Evolutionary conservation across 2,329 filamentous ascomycete species (phyloP).

Genomic region (Ascochyta lentis): DNA sequence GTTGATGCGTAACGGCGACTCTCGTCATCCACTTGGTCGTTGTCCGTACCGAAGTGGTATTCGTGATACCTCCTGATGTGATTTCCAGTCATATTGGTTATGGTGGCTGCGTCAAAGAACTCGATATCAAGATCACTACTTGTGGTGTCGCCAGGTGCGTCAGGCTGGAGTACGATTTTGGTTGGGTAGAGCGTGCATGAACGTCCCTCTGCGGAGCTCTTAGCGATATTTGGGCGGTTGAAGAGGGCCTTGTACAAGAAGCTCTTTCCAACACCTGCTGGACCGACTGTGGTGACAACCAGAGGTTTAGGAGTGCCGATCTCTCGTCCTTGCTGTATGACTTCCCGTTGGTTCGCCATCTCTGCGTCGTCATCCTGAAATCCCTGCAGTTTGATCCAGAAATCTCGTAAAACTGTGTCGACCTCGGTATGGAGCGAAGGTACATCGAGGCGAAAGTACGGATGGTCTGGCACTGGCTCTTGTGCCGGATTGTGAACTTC

Average conservation of each 20-base stretch:
- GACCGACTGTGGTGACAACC: conserved; percentile 9
- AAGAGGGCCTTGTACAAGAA: conserved; percentile 15
- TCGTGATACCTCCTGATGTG: conserved; percentile 10
- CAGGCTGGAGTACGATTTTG: neutral
- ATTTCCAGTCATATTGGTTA: conserved; percentile 3
- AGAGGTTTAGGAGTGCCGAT: conserved; percentile 6
- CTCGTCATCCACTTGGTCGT: conserved; percentile 4
- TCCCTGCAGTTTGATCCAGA: conserved; percentile 5
- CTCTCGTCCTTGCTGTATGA: conserved; percentile 5
- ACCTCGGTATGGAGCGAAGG: neutral
- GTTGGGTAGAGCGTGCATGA: conserved; percentile 15
- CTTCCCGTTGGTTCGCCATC: conserved; percentile 9
- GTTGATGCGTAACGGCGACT: conserved; percentile 5
- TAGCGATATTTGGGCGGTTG: conserved; percentile 11
- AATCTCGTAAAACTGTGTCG: conserved; percentile 1
- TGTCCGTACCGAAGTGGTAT: conserved; percentile 1
- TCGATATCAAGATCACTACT: conserved; percentile 9
- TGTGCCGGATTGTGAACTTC: neutral
- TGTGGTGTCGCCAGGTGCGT: neutral
- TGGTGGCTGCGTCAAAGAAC: neutral
- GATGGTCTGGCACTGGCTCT: conserved; percentile 3
- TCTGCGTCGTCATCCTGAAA: conserved; percentile 11
- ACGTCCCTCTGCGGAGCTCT: conserved; percentile 13
- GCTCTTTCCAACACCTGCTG: conserved; percentile 13
- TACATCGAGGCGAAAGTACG: conserved; percentile 7